Conservation (phyloP, 768 basidiomycete species). For the Brasilioporus rufonigricans region DNA sequence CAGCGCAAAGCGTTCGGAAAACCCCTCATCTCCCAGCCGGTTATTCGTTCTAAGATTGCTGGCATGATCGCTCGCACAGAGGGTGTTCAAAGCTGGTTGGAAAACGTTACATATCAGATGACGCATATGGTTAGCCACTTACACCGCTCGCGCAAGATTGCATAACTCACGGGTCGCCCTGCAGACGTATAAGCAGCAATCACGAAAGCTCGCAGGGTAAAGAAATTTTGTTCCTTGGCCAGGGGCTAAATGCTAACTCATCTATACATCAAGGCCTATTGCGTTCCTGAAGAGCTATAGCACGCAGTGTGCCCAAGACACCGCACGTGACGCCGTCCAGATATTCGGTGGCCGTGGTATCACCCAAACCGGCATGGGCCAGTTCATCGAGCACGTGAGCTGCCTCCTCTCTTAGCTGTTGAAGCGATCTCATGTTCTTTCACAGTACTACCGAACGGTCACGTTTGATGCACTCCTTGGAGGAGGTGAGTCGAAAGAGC, state of each 20-base stretch:
- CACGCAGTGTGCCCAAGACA: conserved; percentile 74
- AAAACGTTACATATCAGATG: conserved; percentile 87
- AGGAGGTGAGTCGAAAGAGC: conserved; percentile 41
- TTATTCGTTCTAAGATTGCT: conserved; percentile 86
- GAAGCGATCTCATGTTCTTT: conserved; percentile 12
- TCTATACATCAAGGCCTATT: conserved; percentile 51
- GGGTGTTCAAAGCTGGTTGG: conserved; percentile 81
- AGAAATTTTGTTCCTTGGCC: conserved; percentile 6
- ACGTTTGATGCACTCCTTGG: conserved; percentile 56
- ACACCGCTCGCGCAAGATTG: neutral
- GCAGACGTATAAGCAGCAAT: conserved; percentile 70
- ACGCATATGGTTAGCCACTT: conserved; percentile 58
- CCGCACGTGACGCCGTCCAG: conserved; percentile 74
- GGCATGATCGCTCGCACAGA: conserved; percentile 86
- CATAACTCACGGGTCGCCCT: conserved; percentile 2
- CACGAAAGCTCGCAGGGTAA: conserved; percentile 70
- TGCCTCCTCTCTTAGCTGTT: neutral
- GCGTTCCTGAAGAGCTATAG: conserved; percentile 77
- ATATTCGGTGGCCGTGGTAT: conserved; percentile 87
- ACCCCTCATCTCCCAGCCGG: conserved; percentile 76
- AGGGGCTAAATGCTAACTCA: neutral
- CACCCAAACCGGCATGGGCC: conserved; percentile 72
- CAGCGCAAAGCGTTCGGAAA: conserved; percentile 94
- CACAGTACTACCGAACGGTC: conserved; percentile 30
- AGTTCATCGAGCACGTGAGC: conserved; percentile 53